Evolutionary conservation across 352 stramenopile species (phyloP), one percentile per base, ranked within the genome.

Genomic region (Pythium aphanidermatum): DNA sequence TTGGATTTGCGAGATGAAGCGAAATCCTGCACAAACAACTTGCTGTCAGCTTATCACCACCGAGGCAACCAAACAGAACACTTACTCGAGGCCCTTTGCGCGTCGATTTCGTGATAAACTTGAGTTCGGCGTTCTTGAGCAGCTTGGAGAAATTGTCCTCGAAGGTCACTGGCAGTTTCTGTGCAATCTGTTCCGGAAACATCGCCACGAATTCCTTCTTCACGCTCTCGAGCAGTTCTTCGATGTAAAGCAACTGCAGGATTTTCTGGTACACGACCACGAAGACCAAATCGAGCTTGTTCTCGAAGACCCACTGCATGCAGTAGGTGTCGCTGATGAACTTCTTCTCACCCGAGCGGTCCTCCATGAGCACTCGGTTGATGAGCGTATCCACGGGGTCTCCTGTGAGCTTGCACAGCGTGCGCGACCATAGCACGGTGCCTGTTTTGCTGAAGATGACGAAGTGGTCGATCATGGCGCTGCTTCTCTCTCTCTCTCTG

Each of bases 201-300:
- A 69, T 52, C 24, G 62, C 55, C 20, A 90, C 65, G 50, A 92
- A 90, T 36, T 92, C 82, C 59, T 77, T 82, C 52, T 90, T 89
- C 31, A 97, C 85, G 26, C 72, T 73, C 43, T 95, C 82, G 19
- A 96, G 77, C 35, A 97, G 66, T 48, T 96, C 87, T 23, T 96
- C 87, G 24, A 95, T 79, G 64, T 96, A 97, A 33, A 92, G 65
- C 43, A 96, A 66, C 57, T 95, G 81, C 41, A 96, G 54, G 38
- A 94, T 91, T 55, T 91, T 95, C 60, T 96, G 85, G 53, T 95
- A 96, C 4, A 96, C 85, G 35, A 94, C 83, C 30, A 96, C 89
- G 43, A 96, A 95, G 17, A 97, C 86, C 29, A 96, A 46, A 43
- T 94, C 85, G 26, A 93, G 64, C 58, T 96, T 94, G 72, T 97